Conservation (phyloP, 441 rosid genomes). For the Adansonia grandidieri region DNA sequence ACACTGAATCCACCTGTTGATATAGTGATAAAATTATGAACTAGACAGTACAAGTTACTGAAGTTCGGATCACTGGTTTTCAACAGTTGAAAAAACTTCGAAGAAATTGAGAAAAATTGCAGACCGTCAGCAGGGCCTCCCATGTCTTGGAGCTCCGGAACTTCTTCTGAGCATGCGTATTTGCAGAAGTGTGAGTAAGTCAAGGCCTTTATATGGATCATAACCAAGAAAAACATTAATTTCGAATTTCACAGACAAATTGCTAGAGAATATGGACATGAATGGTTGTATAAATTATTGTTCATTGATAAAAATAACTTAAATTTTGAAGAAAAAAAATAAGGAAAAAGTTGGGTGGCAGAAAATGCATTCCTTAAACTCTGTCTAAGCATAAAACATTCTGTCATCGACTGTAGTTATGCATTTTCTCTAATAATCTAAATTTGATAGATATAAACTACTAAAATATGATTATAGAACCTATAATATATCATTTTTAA, state of each 20-base stretch:
- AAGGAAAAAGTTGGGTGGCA: too few relatives aligned
- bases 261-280: not conserved
- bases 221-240: constrained; percentile 13
- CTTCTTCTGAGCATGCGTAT: constrained; percentile 93
- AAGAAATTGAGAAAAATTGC: constrained; percentile 11
- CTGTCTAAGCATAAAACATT: too few relatives aligned
- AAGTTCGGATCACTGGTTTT: too few relatives aligned
- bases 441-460: not conserved
- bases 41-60: not conserved
- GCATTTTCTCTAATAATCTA: too few relatives aligned
- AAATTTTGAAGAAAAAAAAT: too few relatives aligned
- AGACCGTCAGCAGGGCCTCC: constrained; percentile 92
- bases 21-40: not conserved
- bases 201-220: constrained; percentile 58
- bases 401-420: too few relatives aligned
- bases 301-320: too few relatives aligned
- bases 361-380: too few relatives aligned
- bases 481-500: not conserved
- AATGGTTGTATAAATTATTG: not conserved
- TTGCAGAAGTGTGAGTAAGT: constrained; percentile 85
- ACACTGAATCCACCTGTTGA: constrained; percentile 89
- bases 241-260: not conserved
- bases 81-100: not conserved
- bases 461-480: not conserved
- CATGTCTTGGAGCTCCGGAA: constrained; percentile 96